Base-by-base conservation (phyloP, 2,329 filamentous ascomycete genomes). In the Aspergillus sp. region DNA sequence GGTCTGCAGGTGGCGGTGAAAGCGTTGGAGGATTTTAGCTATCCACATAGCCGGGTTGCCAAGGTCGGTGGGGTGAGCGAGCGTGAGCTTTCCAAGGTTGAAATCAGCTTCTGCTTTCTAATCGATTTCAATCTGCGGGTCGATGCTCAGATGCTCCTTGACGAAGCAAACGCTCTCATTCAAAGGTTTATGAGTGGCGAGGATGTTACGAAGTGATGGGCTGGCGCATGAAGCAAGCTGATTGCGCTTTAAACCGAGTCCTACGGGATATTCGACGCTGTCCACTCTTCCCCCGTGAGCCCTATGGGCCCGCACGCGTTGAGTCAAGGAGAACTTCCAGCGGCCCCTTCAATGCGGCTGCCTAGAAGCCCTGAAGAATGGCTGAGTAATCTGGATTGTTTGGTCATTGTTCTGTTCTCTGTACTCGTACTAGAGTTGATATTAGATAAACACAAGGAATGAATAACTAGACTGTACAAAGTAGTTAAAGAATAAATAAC, bases 1-100 rank as follows among this genome's bases (percentile, higher is more conserved):
- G 87, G 86, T 5, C 74, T 96, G 45, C 76, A 90, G 33, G 86
- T 96, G 3, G 89, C 91, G 9, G 93, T 90, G 79, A 98, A 97
- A 70, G 87, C 88, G 0, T 72, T 96, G n/a, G 91, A 98, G 66
- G 91, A 97, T 65, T 77, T 91, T 45, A 86, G 84, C 56, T 95
- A 94, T 69, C 81, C 87, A 6, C 91, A 96, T 69, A 77, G 77
- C 49, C 85, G 88, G 46, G 82, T 96, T 54, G 83, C 91, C 12
- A 85, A 83, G 54, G 90, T 97, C 1, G 91, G 93, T 38, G 91
- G 91, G 12, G 88, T 97, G 10, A 87, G 81, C 59, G 85, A 87
- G 62, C 72, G 74, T 12, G 89, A 97, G 68, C 76, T 98, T 44
- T 85, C 86, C 36, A 78, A 86, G 49, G 71, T 97, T 38, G 93